Base-by-base conservation (phyloP, 2,329 filamentous ascomycete genomes). In the Cucurbitaria berberidis region DNA sequence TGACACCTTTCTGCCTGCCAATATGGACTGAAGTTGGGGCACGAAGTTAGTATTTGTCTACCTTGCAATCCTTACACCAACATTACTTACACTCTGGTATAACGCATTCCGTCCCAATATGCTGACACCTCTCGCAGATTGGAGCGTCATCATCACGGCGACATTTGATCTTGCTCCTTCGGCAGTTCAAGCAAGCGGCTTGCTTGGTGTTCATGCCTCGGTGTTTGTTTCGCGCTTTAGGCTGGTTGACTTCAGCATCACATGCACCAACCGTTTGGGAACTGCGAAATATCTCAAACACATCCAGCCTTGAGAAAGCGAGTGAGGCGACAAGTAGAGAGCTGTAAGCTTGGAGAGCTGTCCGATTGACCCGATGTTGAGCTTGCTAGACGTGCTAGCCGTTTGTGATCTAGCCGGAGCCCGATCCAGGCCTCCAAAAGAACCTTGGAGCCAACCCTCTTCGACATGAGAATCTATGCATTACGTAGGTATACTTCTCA, bases 1-100 rank as follows among this genome's bases (percentile, higher is more conserved):
- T 91, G 55, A 90, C 88, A 19, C 88, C 89, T 68, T 90, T 90
- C 67, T 89, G 87, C 44, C 89, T 80, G 7, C 88, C 88, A 3
- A 89, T 82, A 57, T 90, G 87, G 67, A 90, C n/a, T n/a, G n/a
- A n/a, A n/a, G n/a, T n/a, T n/a, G n/a, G n/a, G n/a, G n/a, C n/a
- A n/a, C n/a, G n/a, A n/a, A n/a, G n/a, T n/a, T n/a, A n/a, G n/a
- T n/a, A n/a, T n/a, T n/a, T n/a, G n/a, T n/a, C n/a, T n/a, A n/a
- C n/a, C n/a, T n/a, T n/a, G n/a, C n/a, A n/a, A n/a, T n/a, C n/a
- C n/a, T n/a, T n/a, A n/a, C n/a, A n/a, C n/a, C n/a, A n/a, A n/a
- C n/a, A n/a, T n/a, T n/a, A n/a, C n/a, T n/a, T n/a, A n/a, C n/a
- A 89, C 21, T 65, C n/a, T 83, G 68, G 88, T 2, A 89, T 84